Base-by-base conservation (phyloP, 306 rosid species). In the Ormosia semicastrata region DNA sequence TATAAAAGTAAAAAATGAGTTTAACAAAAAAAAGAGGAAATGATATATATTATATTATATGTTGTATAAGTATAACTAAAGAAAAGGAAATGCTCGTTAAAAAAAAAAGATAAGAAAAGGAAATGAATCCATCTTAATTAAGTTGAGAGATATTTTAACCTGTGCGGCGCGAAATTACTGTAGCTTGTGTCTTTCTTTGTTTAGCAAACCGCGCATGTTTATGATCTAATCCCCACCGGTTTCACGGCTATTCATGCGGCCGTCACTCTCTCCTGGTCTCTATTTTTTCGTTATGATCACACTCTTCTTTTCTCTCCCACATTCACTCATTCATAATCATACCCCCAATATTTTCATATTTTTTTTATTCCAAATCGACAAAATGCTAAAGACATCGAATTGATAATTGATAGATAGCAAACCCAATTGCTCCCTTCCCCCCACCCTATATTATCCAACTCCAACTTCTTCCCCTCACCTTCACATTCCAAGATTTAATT, bases 171-270 rank as follows among this genome's bases (percentile, higher is more conserved):
- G 58, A 53, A 50, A 64, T 50, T 36, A 52, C 40, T 37, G 65
- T 65, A 4, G 33, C 36, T 36, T 6, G 4, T 17, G 76, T 71
- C 71, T 10, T 34, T 46, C 71, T 6, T 34, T 33, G 58, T 72
- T 63, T 81, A 32, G 73, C 57, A 49, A 44, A 3, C 56, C 14
- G 2, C 66, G n/a, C 40, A 41, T 18, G 66, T 68, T 32, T 47
- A 47, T 17, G 6, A 41, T 41, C 52, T 65, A 30, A 36, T 52
- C 15, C 52, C 59, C 68, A 49, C 82, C 59, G 71, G 56, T 69
- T 80, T 75, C 64, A 52, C 82, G 85, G 49, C 15, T 40, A n/a
- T 81, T 68, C 70, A 4, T 44, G 75, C 40, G 50, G 52, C 32
- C 53, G 78, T 44, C 79, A 17, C 77, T 24, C 18, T 73, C 73